Base-by-base conservation (phyloP, 345 rosid genomes). In the Nephelium lappaceum region DNA sequence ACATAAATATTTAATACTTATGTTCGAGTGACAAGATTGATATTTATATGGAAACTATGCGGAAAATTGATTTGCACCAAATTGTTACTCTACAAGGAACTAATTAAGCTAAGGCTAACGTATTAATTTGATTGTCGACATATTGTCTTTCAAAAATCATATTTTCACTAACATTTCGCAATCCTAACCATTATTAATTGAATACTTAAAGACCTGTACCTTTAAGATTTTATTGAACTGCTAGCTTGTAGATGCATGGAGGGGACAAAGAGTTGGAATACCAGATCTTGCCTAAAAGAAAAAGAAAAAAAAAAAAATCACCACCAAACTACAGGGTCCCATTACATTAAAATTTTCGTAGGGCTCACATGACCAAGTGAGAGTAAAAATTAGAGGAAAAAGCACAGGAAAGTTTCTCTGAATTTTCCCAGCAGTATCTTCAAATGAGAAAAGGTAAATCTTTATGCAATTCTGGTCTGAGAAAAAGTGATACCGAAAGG, bases 371-470 rank as follows among this genome's bases (percentile, higher is more conserved):
- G 75, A 71, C 58, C 0, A 62, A 62, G 76, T 23, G 73, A 71
- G n/a, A 25, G 69, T 76, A 73, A 69, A 73, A 55, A 31, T 11
- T 62, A 67, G 15, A 67, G 43, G 15, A 43, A 79, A 71, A 39
- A 19, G 41, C 74, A 74, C 51, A 73, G 42, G 16, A 82, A 82
- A 77, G 78, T 67, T 67, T 19, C 39, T 62, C 62, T 38, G 58
- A 86, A 71, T 83, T 86, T 81, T 14, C 55, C 69, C 24, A 66
- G 79, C 67, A 60, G 81, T 77, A 73, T 78, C 70, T 69, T 79
- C 39, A 68, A 39, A 68, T n/a, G 45, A 57, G 38, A 41, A 67
- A 67, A 51, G 67, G 58, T 72, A 62, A 38, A 60, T 74, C 49
- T 55, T 49, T 81, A 69, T 71, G 70, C 55, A 74, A 79, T 31